phyloP scores from a whole-genome alignment of 306 rosid genomes.

The Lithocarpus polystachyus region DNA sequence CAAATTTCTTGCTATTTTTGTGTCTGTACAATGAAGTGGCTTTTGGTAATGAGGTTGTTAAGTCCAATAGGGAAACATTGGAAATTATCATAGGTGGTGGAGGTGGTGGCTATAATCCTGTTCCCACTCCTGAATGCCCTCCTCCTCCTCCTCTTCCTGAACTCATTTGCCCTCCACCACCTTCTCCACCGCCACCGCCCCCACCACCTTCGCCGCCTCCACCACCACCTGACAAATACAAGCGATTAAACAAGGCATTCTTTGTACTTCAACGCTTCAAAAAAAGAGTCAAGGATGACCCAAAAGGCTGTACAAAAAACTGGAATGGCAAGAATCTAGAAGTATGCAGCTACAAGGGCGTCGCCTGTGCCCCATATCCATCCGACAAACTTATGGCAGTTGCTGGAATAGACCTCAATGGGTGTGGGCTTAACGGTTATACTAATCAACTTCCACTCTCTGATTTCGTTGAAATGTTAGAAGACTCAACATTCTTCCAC shows the following conservation, averaged over 20 bases:
- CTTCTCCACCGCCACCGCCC: not conserved
- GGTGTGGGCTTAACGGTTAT: not conserved
- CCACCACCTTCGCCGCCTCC: not conserved
- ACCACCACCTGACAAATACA: not conserved
- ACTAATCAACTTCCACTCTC: not conserved
- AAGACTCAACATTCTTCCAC: constrained; percentile 59
- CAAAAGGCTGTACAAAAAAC: not conserved
- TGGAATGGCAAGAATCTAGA: not conserved
- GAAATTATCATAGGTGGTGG: constrained; percentile 45
- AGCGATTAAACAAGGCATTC: constrained; percentile 25
- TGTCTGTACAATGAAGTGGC: not conserved
- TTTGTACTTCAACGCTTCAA: constrained; percentile 22
- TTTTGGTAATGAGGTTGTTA: not conserved
- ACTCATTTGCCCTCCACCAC: not conserved
- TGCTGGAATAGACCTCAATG: constrained; percentile 59
- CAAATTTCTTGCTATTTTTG: constrained; percentile 4
- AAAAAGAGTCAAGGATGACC: not conserved
- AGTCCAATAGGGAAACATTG: constrained; percentile 31
- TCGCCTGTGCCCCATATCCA: too few relatives aligned
- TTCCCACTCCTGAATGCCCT: constrained; percentile 23
- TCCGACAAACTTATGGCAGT: constrained; percentile 13
- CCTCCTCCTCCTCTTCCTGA: constrained; percentile 19
- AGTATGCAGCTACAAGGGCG: constrained; percentile 16
- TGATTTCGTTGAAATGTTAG: constrained; percentile 19
- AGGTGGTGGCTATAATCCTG: constrained; percentile 14